Base-by-base conservation (phyloP, 345 rosid species). In the Cochlearia excelsa region DNA sequence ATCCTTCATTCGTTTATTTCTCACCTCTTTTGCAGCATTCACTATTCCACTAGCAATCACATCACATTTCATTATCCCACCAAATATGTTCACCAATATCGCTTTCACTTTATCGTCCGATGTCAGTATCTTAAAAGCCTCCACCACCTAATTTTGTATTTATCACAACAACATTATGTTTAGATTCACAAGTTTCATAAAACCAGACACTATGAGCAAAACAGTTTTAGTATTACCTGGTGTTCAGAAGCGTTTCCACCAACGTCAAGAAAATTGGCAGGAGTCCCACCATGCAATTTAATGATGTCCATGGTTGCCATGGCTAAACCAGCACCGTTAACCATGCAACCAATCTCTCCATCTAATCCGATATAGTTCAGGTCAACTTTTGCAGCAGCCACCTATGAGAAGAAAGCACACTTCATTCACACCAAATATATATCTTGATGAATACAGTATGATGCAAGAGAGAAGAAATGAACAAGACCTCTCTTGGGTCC, bases 291-390 rank as follows among this genome's bases (percentile, higher is more conserved):
- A 59, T 90, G 97, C 83, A 94, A 51, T 74, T 94, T 94, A 51
- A 94, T 90, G 45, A 94, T 90, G 77, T 94, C 99, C 99, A 90
- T 94, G 26, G 97, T 87, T 63, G 99, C 97, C 97, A 89, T 94
- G 9, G 97, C 99, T 65, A 94, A 75, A 73, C 99, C 97, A n/a
- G 99, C 97, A 63, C 99, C 99, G 77, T 94, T 94, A 55, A 94
- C 99, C 99, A 94, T 94, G 87, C 99, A 94, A 51, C 99, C 99
- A 69, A 94, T 94, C 81, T 94, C 99, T 52, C 99, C 99, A 72
- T 94, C 99, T 5, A 37, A 73, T 30, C 99, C 99, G 37, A 90
- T 94, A 59, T 94, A 94, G 81, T 94, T 94, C 75, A 94, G 75
- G 82, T 94, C 99, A 52, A 90, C 97, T 76, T 85, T 78, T 53